These are phyloP conservation scores for Trichomonas tenax DNA, from an alignment of 208 protist species.

Conservation along the genomic window DNA sequence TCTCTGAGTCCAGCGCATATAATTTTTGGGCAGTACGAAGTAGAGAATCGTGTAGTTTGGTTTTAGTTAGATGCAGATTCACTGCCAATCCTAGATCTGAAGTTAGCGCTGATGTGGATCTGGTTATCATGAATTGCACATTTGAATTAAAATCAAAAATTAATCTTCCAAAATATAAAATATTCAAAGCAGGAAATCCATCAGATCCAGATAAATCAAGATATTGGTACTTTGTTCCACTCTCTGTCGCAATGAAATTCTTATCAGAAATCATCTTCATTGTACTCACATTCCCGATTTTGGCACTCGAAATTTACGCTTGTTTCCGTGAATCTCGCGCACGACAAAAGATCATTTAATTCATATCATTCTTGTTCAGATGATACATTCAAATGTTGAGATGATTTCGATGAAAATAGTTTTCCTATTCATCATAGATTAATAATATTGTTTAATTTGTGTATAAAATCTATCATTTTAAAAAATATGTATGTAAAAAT, in stretches of 20 bases:
- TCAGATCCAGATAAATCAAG: not conserved
- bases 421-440: too few species aligned
- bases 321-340: not conserved
- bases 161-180: not conserved
- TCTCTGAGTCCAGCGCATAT: not conserved
- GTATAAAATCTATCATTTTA: too few species aligned
- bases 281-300: not conserved
- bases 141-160: not conserved
- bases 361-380: too few species aligned
- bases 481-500: too few species aligned
- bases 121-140: not conserved
- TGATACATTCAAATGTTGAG: too few species aligned
- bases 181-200: not conserved
- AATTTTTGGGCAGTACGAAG: not conserved
- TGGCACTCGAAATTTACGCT: not conserved
- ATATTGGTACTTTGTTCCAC: not conserved
- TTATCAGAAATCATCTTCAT: not conserved
- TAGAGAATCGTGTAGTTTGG: not conserved
- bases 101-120: not conserved
- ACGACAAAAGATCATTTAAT: not conserved
- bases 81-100: not conserved
- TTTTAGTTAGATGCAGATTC: not conserved
- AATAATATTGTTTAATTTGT: too few species aligned
- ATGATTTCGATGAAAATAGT: too few species aligned
- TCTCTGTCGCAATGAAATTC: not conserved